Percentiles rank a stretch among this genome's conserved stretches.
Evolutionary conservation across 208 protist species (phyloP).

Genomic region (Leishmania gerbilli): DNA sequence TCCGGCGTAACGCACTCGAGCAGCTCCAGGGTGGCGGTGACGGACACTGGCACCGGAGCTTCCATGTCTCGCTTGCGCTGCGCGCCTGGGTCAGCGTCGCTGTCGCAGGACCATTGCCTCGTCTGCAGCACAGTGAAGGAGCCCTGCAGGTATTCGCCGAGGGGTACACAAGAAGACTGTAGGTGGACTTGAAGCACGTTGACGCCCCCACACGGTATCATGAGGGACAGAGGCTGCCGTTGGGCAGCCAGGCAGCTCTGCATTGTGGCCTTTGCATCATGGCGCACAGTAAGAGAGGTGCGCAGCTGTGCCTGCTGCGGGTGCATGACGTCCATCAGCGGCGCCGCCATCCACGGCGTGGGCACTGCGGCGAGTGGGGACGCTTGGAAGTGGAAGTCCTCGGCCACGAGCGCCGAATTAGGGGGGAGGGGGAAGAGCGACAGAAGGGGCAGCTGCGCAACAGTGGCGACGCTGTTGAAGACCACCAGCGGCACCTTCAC

Average conservation of each 20-base stretch:
- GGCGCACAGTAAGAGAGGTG: constrained; percentile 20
- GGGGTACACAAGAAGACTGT: constrained; percentile 34
- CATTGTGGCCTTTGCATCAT: constrained; percentile 15
- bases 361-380: constrained; percentile 34
- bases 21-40: constrained; percentile 25
- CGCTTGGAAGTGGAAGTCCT: constrained; percentile 38
- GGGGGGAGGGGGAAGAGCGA: constrained; percentile 40
- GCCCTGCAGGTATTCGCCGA: constrained; percentile 47
- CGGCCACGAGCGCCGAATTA: constrained; percentile 16
- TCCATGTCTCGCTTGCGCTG: constrained; percentile 4
- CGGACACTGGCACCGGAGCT: constrained; percentile 20
- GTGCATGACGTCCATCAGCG: constrained; percentile 29
- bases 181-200: constrained; percentile 33
- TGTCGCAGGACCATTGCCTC: neutral
- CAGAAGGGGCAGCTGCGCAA: constrained; percentile 29
- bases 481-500: constrained; percentile 21
- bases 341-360: constrained; percentile 30
- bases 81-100: neutral
- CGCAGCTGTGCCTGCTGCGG: constrained; percentile 36
- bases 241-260: constrained; percentile 23
- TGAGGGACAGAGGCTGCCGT: constrained; percentile 32
- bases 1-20: constrained; percentile 33
- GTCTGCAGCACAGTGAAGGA: constrained; percentile 28
- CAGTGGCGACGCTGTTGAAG: constrained; percentile 28
- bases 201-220: constrained; percentile 30